Conservation (phyloP, 2,329 filamentous ascomycete species). For the Colletotrichum aenigma region DNA sequence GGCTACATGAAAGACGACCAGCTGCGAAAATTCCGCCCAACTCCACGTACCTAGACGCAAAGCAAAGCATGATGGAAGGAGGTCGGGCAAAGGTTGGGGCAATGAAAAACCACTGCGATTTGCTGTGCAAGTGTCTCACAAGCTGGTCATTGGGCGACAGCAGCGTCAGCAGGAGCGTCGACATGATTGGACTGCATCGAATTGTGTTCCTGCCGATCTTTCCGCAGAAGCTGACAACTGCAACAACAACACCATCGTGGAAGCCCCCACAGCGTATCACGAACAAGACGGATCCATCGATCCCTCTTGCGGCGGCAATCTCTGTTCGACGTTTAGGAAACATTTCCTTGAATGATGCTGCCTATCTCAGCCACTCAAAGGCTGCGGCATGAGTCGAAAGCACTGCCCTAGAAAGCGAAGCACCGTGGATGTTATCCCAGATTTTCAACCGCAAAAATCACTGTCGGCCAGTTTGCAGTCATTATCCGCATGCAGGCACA, state of each 20-base stretch:
- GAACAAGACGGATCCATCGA: background rate
- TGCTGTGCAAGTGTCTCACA: background rate
- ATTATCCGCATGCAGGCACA: background rate
- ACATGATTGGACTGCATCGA: background rate
- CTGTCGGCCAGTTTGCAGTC: background rate
- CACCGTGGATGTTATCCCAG: background rate
- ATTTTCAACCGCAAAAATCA: background rate
- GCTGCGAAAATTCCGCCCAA: rapidly evolving
- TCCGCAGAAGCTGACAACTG: background rate
- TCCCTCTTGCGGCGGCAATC: background rate
- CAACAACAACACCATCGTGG: background rate
- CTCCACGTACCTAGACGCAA: rapidly evolving
- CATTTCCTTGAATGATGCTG: background rate
- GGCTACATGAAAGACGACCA: background rate
- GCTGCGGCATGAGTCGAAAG: background rate
- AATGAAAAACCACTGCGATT: rapidly evolving
- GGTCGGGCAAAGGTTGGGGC: background rate
- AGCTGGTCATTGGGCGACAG: rapidly evolving
- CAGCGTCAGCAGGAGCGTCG: background rate
- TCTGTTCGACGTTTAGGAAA: background rate
- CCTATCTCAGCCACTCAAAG: background rate
- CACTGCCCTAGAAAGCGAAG: background rate
- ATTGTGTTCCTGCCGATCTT: background rate
- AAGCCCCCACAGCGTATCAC: background rate
- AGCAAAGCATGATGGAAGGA: background rate